Base-by-base conservation (phyloP, 495 filamentous ascomycete genomes). In the Penicillium silybi region DNA sequence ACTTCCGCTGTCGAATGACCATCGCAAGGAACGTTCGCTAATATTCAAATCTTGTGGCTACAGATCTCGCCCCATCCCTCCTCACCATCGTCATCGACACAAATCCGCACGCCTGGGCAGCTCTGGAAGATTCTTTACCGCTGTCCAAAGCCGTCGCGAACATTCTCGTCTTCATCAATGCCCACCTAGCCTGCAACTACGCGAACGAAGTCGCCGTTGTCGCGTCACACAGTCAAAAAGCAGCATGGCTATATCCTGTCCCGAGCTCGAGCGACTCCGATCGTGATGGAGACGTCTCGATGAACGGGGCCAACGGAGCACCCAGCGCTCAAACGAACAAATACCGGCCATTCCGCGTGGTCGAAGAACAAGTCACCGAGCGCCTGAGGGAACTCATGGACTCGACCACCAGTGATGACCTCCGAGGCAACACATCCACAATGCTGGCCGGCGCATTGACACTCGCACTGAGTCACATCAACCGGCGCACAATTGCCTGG, bases 81-180 rank as follows among this genome's bases (percentile, higher is more conserved):
- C 82, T 95, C 45, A 87, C 89, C 52, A 84, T 98, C 63, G 81
- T 98, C 68, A 79, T 98, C 74, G 93, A 98, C 73, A 96, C 93
- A 38, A 97, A 97, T 64, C 95, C 93, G 1, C 88, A 87, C 58
- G 90, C 93, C 65, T 98, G 93, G 93, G 83, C 88, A 4, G 77
- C 87, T 42, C 80, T 97, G 50, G 69, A 82, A 56, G 68, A 83
- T 52, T 82, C 80, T 4, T 86, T 98, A n/a, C 81, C 93, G 26
- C 80, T 97, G 53, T 84, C 87, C 46, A 86, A 86, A 59, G 90
- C 88, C 48, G 76, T 98, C 50, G 85, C 95, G 45, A 93, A 90
- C 74, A 80, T 97, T 54, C 86, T 96, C 62, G 85, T 97, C 75
- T 97, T 97, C 73, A 85, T 97, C 67, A 96, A 98, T 65, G 88